Conservation (phyloP, 495 filamentous ascomycete genomes). For the Parathielavia hyrcaniae region DNA sequence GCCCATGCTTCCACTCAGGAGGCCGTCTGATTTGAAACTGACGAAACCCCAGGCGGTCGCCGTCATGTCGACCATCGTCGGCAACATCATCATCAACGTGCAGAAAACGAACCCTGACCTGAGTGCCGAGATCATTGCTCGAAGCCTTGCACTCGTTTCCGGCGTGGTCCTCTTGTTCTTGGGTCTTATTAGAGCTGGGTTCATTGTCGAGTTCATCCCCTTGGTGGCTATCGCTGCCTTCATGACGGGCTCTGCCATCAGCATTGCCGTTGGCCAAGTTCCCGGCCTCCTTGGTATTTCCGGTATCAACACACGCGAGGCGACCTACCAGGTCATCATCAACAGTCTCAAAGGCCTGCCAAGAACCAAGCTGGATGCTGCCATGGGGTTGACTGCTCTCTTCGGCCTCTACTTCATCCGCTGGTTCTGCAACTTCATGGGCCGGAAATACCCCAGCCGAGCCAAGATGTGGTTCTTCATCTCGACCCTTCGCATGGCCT, state of each 20-base stretch:
- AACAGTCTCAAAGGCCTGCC: constrained; percentile 46
- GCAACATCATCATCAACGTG: constrained; percentile 61
- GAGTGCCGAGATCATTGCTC: constrained; percentile 36
- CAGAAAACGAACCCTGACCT: constrained; percentile 39
- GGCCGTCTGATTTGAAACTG: background rate
- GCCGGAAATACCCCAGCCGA: constrained; percentile 34
- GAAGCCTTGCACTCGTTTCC: constrained; percentile 43
- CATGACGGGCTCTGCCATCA: constrained; percentile 51
- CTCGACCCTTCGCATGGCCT: constrained; percentile 75
- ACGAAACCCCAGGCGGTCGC: constrained; percentile 66
- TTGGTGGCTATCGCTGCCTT: constrained; percentile 47
- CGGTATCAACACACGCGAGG: constrained; percentile 43
- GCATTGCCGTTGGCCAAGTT: constrained; percentile 47
- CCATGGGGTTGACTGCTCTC: constrained; percentile 47
- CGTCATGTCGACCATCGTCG: constrained; percentile 86
- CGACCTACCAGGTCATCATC: constrained; percentile 48
- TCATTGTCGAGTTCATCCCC: constrained; percentile 50
- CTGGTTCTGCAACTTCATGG: constrained; percentile 40
- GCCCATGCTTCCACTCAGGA: background rate
- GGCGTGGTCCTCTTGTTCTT: constrained; percentile 44
- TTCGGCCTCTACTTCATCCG: constrained; percentile 47
- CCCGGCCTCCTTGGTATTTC: constrained; percentile 45
- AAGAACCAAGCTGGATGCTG: constrained; percentile 45
- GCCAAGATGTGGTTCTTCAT: constrained; percentile 42
- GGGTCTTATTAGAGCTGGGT: constrained; percentile 46